A percentile compares a stretch with the other conserved stretches of the same genome.
phyloP scores from a whole-genome alignment of 768 basidiomycete species.

The Suillus tomentosus region DNA sequence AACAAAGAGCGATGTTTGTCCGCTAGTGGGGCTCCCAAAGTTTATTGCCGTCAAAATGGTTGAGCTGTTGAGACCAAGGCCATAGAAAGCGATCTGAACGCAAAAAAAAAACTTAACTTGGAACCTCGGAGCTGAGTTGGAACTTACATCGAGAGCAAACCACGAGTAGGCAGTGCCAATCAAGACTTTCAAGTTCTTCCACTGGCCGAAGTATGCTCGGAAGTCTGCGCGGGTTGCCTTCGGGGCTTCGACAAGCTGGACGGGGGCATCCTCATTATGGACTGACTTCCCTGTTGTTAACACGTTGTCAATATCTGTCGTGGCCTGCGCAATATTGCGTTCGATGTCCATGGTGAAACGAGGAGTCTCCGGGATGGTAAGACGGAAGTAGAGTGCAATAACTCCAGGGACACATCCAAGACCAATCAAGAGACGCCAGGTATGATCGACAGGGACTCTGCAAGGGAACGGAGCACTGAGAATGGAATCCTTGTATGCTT shows the following conservation, averaged over 20 bases:
- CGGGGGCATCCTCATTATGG: slow-evolving; percentile 55
- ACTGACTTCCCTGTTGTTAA: slow-evolving; percentile 49
- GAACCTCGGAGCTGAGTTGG: neutral
- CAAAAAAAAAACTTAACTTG: slow-evolving; percentile 1
- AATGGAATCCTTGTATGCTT: slow-evolving; percentile 67
- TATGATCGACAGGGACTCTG: slow-evolving; percentile 61
- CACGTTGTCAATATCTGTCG: slow-evolving; percentile 72
- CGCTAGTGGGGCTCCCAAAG: slow-evolving; percentile 44
- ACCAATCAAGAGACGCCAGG: slow-evolving; percentile 89
- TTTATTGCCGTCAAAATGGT: slow-evolving; percentile 76
- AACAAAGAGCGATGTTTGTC: slow-evolving; percentile 38
- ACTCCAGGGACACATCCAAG: slow-evolving; percentile 81
- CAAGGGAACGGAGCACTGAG: slow-evolving; percentile 43
- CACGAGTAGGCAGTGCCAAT: slow-evolving; percentile 83
- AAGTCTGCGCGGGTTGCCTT: slow-evolving; percentile 75
- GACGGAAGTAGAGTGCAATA: slow-evolving; percentile 87
- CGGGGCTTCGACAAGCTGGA: slow-evolving; percentile 68
- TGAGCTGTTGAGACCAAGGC: slow-evolving; percentile 81
- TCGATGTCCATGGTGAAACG: slow-evolving; percentile 93
- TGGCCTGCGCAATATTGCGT: slow-evolving; percentile 73
- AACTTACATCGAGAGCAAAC: slow-evolving; percentile 82
- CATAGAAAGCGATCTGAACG: slow-evolving; percentile 80
- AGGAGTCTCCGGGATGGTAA: slow-evolving; percentile 91
- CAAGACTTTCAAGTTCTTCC: slow-evolving; percentile 79
- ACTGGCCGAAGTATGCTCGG: slow-evolving; percentile 61